Base-by-base conservation (phyloP, 2,329 filamentous ascomycete genomes). In the Epichloe hybrida region DNA sequence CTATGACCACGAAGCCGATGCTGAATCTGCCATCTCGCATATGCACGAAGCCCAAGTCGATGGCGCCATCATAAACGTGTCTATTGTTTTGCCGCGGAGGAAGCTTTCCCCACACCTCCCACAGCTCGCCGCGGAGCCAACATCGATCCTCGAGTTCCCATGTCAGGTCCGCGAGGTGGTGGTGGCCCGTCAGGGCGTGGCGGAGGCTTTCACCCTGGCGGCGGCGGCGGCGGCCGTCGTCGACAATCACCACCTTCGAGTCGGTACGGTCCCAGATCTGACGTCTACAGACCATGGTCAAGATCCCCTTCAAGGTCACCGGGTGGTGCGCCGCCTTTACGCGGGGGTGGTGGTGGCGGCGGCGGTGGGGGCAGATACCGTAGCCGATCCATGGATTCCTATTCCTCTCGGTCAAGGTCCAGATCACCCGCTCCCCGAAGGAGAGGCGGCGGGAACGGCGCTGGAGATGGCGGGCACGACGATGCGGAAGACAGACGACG, bases 11-110 rank as follows among this genome's bases (percentile, higher is more conserved):
- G 80, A 89, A 56, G 74, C 79, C 47, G 85, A 91, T 56, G 91
- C 93, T 23, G 88, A 96, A 68, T 75, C 81, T 13, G 93, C 93
- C 31, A 94, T 96, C 59, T 81, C 90, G 17, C 87, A 95, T 64
- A 97, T 98, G 93, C 93, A 98, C 67, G 93, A 98, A 70, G 88
- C 87, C n/a, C 87, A 95, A 62, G 71, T 95, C 31, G 90, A 96
- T 66, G 89, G 89, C 48, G 80, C 83, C 21, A 75, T 81, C 39
- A 83, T 96, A 61, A 85, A 84, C 61, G 90, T 96, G 46, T 93
- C 87, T 43, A 93, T 96, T 57, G 88, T 95, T 27, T 74, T 95
- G 37, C 88, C 88, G 0, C 80, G 86, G 47, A 82, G 86, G 60
- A 88, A 88, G 59, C 87, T 95, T 61, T 90, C 87, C 6, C 81